Base-by-base conservation (phyloP, 2,329 filamentous ascomycete species). In the Ramularia endophylla region DNA sequence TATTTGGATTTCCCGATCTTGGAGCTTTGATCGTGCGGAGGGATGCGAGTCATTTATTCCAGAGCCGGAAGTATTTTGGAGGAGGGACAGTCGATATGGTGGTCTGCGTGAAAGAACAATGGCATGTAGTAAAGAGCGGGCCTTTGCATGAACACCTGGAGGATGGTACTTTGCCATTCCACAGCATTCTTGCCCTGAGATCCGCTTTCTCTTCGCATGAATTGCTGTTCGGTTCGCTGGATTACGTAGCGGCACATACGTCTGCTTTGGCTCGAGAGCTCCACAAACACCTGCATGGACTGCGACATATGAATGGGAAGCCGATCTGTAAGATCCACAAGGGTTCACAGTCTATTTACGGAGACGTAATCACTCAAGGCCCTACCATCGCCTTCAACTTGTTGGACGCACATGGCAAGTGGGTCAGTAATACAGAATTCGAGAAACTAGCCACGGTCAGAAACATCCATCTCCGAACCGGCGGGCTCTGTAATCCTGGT, bases 1-100 rank as follows among this genome's bases (percentile, higher is more conserved):
- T 95, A n/a, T 97, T 97, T 62, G 90, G 92, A 1, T 95, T 95
- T 51, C 90, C 90, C 0, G 87, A 97, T 59, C 70, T 97, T 2
- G 90, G 90, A 2, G 88, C 82, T 1, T 66, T 98, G 43, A 80
- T 97, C 20, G 80, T 97, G 9, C 80, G 84, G 30, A 88, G 86
- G 53, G 72, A 77, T 22, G 77, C 85, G 9, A 78, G 77, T 5
- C 62, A 73, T 28, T 80, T 95, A 34, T 59, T 63, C 29, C 68
- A 75, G 22, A 69, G 71, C 30, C 78, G 87, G 45, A 80, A 70
- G 47, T 98, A 94, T 56, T 98, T 98, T 65, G 90, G 90, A 5
- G 92, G 90, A 5, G 92, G 92, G 3, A 97, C 90, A 1, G 90
- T 95, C 1, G 88, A 95, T 55, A 84, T 90, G 74, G 87, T 95